Evolutionary conservation across 768 basidiomycete genomes (phyloP).

Genomic region (Hemileccinum rubropunctum): DNA sequence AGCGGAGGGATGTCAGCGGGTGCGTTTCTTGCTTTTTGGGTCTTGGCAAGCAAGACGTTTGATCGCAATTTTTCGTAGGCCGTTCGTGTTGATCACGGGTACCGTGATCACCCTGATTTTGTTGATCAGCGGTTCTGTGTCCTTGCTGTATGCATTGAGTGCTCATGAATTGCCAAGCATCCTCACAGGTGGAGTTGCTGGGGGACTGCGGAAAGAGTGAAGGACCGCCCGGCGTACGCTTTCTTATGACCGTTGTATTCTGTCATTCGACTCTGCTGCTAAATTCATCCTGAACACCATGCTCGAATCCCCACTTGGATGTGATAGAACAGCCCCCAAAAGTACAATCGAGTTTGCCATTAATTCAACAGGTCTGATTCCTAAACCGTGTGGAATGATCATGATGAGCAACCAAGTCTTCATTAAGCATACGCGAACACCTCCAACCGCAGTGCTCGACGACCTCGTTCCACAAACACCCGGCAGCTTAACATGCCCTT

Average conservation of each 20-base stretch:
- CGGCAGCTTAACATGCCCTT: too few species aligned
- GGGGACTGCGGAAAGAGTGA: slow-evolving; percentile 51
- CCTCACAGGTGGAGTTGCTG: slow-evolving; percentile 57
- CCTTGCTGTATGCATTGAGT: slow-evolving; percentile 62
- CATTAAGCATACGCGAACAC: too few species aligned
- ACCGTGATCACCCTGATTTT: slow-evolving; percentile 63
- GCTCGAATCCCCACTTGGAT: too few species aligned
- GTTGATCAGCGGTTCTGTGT: slow-evolving; percentile 63
- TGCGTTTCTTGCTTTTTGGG: slow-evolving; percentile 36
- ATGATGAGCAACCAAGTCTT: too few species aligned
- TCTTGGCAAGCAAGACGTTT: neutral
- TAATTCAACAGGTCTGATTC: too few species aligned
- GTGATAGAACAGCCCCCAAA: too few species aligned
- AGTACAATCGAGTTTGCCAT: too few species aligned
- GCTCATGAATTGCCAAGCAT: slow-evolving; percentile 69
- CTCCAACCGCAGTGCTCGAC: too few species aligned
- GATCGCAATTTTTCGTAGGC: slow-evolving; percentile 38
- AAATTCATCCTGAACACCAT: neutral
- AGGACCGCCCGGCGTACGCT: neutral
- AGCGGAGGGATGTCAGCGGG: slow-evolving; percentile 80
- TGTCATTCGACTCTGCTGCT: neutral
- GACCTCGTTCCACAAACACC: too few species aligned
- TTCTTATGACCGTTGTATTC: neutral
- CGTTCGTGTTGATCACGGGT: slow-evolving; percentile 72
- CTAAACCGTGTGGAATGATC: too few species aligned